These are phyloP conservation scores for Paspalum notatum DNA, from an alignment of 176 grass and related monocot genomes.

Conservation along the genomic window DNA sequence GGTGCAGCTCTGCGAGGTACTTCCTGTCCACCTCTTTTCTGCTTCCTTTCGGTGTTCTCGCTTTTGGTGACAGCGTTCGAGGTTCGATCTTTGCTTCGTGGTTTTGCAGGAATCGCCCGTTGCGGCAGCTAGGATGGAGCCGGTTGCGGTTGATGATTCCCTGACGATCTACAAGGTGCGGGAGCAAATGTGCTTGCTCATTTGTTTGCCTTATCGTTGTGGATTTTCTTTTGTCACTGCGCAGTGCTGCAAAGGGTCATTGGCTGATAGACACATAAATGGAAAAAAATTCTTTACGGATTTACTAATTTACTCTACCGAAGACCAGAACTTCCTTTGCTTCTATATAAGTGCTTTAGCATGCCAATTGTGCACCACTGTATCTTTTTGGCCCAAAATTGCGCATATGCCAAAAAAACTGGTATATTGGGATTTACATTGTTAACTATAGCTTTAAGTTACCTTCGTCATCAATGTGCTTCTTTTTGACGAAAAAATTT, in stretches of 20 bases:
- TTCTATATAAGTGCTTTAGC: background rate
- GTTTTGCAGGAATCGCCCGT: constrained; percentile 44
- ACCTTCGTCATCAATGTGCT: background rate
- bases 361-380: background rate
- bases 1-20: constrained; percentile 65
- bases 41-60: background rate
- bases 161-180: constrained; percentile 84
- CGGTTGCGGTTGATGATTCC: constrained; percentile 56
- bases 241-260: background rate
- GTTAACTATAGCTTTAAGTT: background rate
- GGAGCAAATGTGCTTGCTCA: background rate
- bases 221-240: background rate
- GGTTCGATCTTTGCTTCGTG: background rate
- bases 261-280: background rate
- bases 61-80: background rate
- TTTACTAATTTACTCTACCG: background rate
- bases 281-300: background rate
- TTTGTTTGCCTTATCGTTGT: constrained; percentile 8
- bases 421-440: background rate
- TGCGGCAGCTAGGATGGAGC: constrained; percentile 37
- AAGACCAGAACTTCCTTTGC: background rate
- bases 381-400: background rate
- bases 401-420: background rate
- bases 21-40: background rate
- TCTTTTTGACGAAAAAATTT: background rate